These are phyloP conservation scores for Cryptococcus depauperatus DNA, from an alignment of 1,284 basidiomycete genomes.

Conservation along the genomic window DNA sequence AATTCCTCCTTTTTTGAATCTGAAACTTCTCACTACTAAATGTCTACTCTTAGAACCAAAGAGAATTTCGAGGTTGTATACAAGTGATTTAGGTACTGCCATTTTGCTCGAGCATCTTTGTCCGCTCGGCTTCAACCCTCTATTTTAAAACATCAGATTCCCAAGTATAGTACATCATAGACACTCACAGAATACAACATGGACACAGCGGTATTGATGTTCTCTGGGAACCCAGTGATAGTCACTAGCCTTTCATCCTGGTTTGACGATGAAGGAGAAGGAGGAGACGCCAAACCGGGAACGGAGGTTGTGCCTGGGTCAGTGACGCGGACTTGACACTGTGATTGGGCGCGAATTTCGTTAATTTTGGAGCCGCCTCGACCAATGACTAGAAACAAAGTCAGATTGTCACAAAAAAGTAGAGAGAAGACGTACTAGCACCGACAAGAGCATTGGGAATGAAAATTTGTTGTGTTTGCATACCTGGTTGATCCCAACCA, in stretches of 20 bases:
- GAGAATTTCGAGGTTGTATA: no score
- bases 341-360: conserved; percentile 86
- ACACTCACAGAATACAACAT: conserved; percentile 57
- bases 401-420: neutral
- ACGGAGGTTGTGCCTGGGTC: conserved; percentile 68
- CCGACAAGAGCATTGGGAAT: conserved; percentile 97
- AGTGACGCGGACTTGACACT: conserved; percentile 97
- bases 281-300: conserved; percentile 46
- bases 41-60: no score
- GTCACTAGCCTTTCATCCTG: conserved; percentile 86
- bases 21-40: no score
- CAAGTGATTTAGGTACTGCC: no score
- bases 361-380: conserved; percentile 99
- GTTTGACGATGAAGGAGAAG: no score
- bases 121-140: conserved; percentile 14
- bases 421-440: conserved; percentile 50
- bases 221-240: conserved; percentile 84
- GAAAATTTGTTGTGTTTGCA: conserved; percentile 94
- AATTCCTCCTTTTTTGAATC: no score
- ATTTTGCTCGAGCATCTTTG: conserved; percentile 3
- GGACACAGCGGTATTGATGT: conserved; percentile 94
- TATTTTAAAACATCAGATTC: neutral
- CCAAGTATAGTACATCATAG: neutral
- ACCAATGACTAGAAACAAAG: conserved; percentile 61
- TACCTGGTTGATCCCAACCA: conserved; percentile 32